phyloP scores from a whole-genome alignment of 2,329 filamentous ascomycete genomes.

The Hypocrella siamensis region DNA sequence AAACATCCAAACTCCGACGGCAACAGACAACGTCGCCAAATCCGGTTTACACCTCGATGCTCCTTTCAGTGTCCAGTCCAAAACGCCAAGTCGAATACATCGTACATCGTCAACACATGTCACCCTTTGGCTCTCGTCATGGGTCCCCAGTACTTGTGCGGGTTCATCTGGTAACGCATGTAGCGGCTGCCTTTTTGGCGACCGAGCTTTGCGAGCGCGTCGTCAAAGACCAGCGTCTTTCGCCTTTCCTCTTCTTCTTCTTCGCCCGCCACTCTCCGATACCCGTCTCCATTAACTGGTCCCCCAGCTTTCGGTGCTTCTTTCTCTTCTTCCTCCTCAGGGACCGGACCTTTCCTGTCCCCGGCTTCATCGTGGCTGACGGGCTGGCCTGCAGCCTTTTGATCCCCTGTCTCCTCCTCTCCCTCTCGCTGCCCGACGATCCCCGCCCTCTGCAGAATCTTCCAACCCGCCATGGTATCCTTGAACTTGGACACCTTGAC shows the following conservation, averaged over 20 bases:
- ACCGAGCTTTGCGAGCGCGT: conserved; percentile 59
- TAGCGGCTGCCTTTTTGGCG: conserved; percentile 51
- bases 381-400: background rate
- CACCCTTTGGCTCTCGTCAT: conserved; percentile 40
- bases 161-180: conserved; percentile 81
- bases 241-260: conserved; percentile 23
- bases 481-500: conserved; percentile 59
- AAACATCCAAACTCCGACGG: too few relatives aligned
- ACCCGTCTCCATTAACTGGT: too few relatives aligned
- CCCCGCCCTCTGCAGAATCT: conserved; percentile 37
- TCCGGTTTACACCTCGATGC: too few relatives aligned
- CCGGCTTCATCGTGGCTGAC: background rate
- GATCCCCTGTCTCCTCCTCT: conserved; percentile 1
- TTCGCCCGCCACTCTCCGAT: conserved; percentile 23
- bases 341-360: background rate
- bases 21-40: too few relatives aligned
- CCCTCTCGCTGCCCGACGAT: conserved; percentile 16
- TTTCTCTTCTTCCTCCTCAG: background rate
- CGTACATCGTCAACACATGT: too few relatives aligned
- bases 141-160: conserved; percentile 86
- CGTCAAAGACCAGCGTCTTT: conserved; percentile 58
- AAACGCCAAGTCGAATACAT: too few relatives aligned
- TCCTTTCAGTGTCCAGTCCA: too few relatives aligned
- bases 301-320: background rate
- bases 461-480: conserved; percentile 54